Percentiles rank a stretch among this genome's conserved stretches.
phyloP scores from a whole-genome alignment of 148 eudicot species.

The Spergularia marina region DNA sequence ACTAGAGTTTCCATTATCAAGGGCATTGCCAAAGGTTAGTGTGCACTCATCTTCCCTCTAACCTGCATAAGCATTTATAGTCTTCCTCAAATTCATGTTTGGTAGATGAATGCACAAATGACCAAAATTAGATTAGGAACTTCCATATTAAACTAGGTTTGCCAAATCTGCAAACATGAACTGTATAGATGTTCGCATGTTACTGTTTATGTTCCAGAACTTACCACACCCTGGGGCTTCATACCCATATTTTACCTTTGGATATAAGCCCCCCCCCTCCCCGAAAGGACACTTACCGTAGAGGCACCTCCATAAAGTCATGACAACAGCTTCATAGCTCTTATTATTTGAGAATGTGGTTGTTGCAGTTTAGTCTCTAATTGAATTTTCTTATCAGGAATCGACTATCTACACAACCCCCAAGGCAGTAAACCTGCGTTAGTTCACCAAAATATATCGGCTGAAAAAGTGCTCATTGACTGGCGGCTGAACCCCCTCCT shows the following conservation, averaged over 20 bases:
- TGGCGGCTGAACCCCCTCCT: constrained; percentile 61
- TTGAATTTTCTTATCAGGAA: constrained; percentile 42
- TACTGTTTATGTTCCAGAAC: no score
- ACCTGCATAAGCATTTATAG: not conserved
- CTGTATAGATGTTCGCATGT: no score
- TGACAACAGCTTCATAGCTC: no score
- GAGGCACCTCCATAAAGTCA: no score
- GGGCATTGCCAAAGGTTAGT: constrained; percentile 88
- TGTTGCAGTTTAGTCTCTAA: constrained; percentile 1
- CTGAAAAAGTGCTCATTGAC: constrained; percentile 82
- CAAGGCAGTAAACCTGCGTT: constrained; percentile 63
- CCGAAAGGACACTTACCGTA: no score
- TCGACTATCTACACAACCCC: constrained; percentile 61
- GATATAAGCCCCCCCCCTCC: no score
- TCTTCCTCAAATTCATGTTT: not conserved
- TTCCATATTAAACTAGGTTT: not conserved
- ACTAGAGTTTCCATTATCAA: constrained; percentile 65
- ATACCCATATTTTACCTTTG: no score
- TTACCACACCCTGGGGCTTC: no score
- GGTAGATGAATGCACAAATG: not conserved
- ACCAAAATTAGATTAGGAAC: not conserved
- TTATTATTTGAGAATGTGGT: not conserved
- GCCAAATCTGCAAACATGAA: not conserved
- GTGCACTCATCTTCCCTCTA: not conserved
- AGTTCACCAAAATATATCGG: constrained; percentile 86